These are phyloP conservation scores for Trichoderma orchidacearum DNA, from an alignment of 495 filamentous ascomycete species.

Conservation along the genomic window DNA sequence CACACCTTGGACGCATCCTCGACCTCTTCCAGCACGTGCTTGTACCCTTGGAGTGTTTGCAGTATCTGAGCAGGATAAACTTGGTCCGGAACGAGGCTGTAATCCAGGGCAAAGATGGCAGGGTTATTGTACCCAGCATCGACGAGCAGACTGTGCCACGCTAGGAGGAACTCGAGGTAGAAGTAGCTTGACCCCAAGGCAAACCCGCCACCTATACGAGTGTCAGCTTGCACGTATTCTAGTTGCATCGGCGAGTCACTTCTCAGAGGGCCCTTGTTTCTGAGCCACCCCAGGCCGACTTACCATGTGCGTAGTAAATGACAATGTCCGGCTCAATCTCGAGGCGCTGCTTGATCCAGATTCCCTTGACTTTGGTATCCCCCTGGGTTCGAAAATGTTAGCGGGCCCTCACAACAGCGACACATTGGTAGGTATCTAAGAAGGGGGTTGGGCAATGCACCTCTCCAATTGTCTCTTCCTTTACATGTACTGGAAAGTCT, in stretches of 20 bases:
- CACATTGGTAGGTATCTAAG: neutral
- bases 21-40: constrained; percentile 43
- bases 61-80: constrained; percentile 55
- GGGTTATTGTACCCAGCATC: constrained; percentile 52
- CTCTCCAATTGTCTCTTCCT: constrained; percentile 35
- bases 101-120: constrained; percentile 65
- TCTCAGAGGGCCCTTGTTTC: neutral
- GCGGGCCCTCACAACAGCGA: neutral
- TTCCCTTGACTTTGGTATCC: constrained; percentile 32
- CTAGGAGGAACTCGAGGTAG: constrained; percentile 66
- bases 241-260: neutral
- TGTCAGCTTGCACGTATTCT: neutral
- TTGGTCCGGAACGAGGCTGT: constrained; percentile 62
- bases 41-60: constrained; percentile 50
- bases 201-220: constrained; percentile 53
- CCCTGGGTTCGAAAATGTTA: constrained; percentile 2
- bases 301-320: constrained; percentile 63
- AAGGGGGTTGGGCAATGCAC: neutral
- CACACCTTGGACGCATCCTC: constrained; percentile 41
- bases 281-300: constrained; percentile 5
- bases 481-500: constrained; percentile 45
- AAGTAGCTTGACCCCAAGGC: constrained; percentile 66
- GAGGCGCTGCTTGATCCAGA: constrained; percentile 46
- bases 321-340: constrained; percentile 47
- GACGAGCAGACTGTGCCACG: constrained; percentile 45